Conservation (phyloP, 371 early-diverging fungal species). For the Encephalitozoon hellem region DNA sequence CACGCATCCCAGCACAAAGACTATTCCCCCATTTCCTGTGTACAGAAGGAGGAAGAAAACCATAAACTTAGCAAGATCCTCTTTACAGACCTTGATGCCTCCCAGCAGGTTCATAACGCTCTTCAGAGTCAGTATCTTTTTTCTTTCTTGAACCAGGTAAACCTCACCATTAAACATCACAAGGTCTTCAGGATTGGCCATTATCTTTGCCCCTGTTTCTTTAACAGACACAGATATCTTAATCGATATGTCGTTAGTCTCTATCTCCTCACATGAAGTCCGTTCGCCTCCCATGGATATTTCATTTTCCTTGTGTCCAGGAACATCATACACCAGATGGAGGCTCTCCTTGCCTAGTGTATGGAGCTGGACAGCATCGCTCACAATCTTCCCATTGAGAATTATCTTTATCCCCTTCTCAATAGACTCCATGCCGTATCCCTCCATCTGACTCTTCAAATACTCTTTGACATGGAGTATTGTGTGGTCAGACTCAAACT, state of each 20-base stretch:
- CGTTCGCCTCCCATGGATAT: too few species aligned
- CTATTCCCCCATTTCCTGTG: constrained; percentile 18
- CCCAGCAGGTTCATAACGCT: background rate
- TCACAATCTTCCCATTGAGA: background rate
- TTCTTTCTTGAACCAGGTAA: constrained; percentile 12
- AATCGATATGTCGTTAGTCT: background rate
- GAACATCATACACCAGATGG: background rate
- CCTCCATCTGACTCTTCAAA: background rate
- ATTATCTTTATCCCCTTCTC: background rate
- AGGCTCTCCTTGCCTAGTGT: background rate
- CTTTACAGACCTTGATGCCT: constrained; percentile 1
- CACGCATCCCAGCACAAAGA: constrained; percentile 9
- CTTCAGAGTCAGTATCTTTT: constrained; percentile 7
- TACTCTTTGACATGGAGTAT: background rate
- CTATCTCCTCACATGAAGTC: background rate
- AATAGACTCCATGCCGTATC: background rate
- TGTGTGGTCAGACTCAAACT: background rate
- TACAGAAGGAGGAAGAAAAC: constrained; percentile 1
- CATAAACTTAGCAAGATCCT: constrained; percentile 10
- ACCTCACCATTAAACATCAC: background rate
- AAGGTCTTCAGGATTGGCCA: constrained; percentile 6
- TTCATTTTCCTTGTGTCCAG: background rate
- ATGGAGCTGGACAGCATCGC: background rate
- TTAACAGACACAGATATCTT: background rate
- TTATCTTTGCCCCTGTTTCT: background rate